Base-by-base conservation (phyloP, 768 basidiomycete species). In the Russula sp. region DNA sequence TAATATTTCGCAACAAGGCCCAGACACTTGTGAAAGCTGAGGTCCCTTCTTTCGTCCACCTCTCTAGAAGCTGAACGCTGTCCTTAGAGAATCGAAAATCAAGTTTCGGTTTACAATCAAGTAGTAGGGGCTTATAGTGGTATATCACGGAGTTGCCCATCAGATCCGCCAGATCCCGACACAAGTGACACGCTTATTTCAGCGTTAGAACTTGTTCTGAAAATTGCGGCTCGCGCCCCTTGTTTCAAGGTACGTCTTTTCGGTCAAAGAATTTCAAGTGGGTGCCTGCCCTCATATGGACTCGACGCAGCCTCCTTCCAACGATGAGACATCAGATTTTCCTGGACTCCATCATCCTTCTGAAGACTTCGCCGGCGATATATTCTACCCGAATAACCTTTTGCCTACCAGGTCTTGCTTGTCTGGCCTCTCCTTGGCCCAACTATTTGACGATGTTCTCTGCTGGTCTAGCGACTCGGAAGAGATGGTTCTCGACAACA, bases 121-220 rank as follows among this genome's bases (percentile, higher is more conserved):
- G 32, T 57, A 36, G 38, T 18, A 30, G 40, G 18, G 20, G 11
- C 36, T 30, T 40, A 28, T 22, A 24, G 40, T 14, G 11, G 30
- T 54, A 18, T 38, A 11, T 28, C 36, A 18, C 30, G 49, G 40
- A n/a, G 24, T 40, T 50, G 36, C 50, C 49, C 22, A 11, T 58
- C 62, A 52, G 50, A 42, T 57, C 44, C 28, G 28, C 50, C 32
- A 8, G 22, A 38, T 24, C 26, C 11, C 11, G 38, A 52, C 28
- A 49, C 48, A 16, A 46, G 44, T 16, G 54, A 56, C 34, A 50
- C 54, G 28, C 58, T 67, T n/a, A 20, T 61, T 59, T 61, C 46
- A 55, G 66, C 66, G 42, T 56, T 65, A 48, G 63, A 65, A 44
- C 42, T 67, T 36, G 48, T 65, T 22, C n/a, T 65, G 49, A 65